Base-by-base conservation (phyloP, 2,329 filamentous ascomycete species). In the Cryphonectria nitschkei region DNA sequence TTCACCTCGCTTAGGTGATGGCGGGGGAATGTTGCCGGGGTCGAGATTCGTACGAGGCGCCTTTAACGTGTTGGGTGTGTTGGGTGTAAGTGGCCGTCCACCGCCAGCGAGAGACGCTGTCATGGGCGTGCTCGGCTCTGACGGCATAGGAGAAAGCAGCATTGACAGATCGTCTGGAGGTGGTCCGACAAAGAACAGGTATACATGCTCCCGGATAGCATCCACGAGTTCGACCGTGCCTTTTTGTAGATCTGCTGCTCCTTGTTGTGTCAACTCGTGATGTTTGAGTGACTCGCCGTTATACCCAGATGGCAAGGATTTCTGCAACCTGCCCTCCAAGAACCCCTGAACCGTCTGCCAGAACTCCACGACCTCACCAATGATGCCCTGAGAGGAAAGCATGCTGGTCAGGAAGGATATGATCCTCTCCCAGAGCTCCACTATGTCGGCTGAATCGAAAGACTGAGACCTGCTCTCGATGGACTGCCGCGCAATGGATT, bases 371-470 rank as follows among this genome's bases (percentile, higher is more conserved):
- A 98, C 88, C 79, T 99, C 96, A 0, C 94, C 94, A 7, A 99
- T 84, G 22, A 98, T 86, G 4, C 96, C 96, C 73, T 91, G 90
- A 8, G 90, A 82, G 0, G 94, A 95, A 0, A 99, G 84, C 54
- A 99, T 85, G 58, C 87, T 89, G 13, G 84, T 90, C 72, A 98
- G 80, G 73, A 94, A 96, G 0, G 87, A 84, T 71, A 93, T 84
- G 74, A 97, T 90, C 78, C 95, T 93, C 76, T 98, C 95, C 96
- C 96, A 99, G 72, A 98, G 87, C 75, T 97, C 94, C 74, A 97
- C 87, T 19, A 98, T 87, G 63, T 95, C 91, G 2, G 91, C 82
- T 0, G 91, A 89, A 79, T 99, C 96, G n/a, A 94, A 86, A 14
- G 90, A 88, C 34, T 86, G 84, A 13, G 84, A 82, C 74, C 87